Base-by-base conservation (phyloP, 257 asterid genomes). In the Solanum lycopersicoides region DNA sequence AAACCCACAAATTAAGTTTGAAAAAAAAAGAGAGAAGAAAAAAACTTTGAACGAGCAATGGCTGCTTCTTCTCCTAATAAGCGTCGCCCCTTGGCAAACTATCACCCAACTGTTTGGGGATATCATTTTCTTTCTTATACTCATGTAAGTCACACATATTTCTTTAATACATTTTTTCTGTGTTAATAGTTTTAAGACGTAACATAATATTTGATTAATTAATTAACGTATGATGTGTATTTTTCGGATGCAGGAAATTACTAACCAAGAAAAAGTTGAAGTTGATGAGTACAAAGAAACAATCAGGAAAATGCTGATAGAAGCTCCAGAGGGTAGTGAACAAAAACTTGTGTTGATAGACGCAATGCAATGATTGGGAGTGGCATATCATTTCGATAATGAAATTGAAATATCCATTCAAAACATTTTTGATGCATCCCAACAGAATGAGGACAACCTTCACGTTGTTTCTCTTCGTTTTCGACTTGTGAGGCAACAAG, bases 361-460 rank as follows among this genome's bases (percentile, higher is more conserved):
- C 6, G 12, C 75, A 15, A 82, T 83, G 2, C 88, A 85, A 20
- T 88, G 89, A 30, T 53, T 90, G 25, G 92, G 92, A 3, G 86
- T 89, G 12, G 37, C 88, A 13, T 90, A 90, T 56, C 91, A 82
- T 69, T 90, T 90, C 34, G n/a, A 50, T 56, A 76, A 41, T 2
- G 90, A 87, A 20, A 71, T 71, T 3, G n/a, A 71, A 71, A 71
- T n/a, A 71, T 71, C n/a, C 77, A 14, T 71, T 71, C 77, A 32
- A 3, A 71, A 71, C 23, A 71, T 71, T 4, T 32, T 71, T 15
- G 0, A 68, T 32, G 2, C 13, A 12, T 32, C n/a, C 12, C 72
- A 65, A 25, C 18, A 65, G 3, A 65, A 25, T 4, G 32, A n/a
- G n/a, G 72, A 65, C 18, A n/a, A n/a, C 34, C 34, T 65, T 65